Conservation (phyloP, 768 basidiomycete genomes). For the Hypsizygus marmoreus region DNA sequence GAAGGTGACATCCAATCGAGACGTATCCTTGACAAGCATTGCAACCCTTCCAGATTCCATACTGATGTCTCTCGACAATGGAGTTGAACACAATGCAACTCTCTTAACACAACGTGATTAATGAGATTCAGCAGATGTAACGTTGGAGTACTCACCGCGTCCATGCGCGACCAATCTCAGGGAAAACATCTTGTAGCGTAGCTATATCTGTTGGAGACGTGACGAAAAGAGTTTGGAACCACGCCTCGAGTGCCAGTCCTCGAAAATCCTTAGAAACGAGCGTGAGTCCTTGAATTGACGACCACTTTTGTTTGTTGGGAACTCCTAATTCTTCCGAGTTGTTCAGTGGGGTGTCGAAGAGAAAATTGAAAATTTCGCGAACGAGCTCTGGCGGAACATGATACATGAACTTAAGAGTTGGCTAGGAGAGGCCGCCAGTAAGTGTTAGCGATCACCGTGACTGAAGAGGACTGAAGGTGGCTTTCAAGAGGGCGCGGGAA, state of each 20-base stretch:
- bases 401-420: too few relatives aligned
- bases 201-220: conserved; percentile 23
- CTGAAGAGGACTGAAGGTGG: too few relatives aligned
- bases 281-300: conserved; percentile 27
- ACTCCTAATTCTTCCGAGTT: conserved; percentile 15
- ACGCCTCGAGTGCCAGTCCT: conserved; percentile 26
- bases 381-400: conserved; percentile 35
- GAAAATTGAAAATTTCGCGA: conserved; percentile 28
- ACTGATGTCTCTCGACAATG: conserved; percentile 9
- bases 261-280: conserved; percentile 32
- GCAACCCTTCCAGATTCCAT: conserved; percentile 29
- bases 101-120: conserved; percentile 17
- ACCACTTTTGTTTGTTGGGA: conserved; percentile 28
- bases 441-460: too few relatives aligned
- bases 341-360: conserved; percentile 17
- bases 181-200: conserved; percentile 24
- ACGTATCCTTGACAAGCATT: conserved; percentile 22
- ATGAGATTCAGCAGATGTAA: not conserved
- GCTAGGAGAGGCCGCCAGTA: too few relatives aligned
- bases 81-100: conserved; percentile 32
- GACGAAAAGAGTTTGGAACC: conserved; percentile 34
- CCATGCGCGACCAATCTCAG: conserved; percentile 24
- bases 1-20: conserved; percentile 28
- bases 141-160: conserved; percentile 17
- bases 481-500: too few relatives aligned